Base-by-base conservation (phyloP, 176 grass and related monocot genomes). In the Poa annua region DNA sequence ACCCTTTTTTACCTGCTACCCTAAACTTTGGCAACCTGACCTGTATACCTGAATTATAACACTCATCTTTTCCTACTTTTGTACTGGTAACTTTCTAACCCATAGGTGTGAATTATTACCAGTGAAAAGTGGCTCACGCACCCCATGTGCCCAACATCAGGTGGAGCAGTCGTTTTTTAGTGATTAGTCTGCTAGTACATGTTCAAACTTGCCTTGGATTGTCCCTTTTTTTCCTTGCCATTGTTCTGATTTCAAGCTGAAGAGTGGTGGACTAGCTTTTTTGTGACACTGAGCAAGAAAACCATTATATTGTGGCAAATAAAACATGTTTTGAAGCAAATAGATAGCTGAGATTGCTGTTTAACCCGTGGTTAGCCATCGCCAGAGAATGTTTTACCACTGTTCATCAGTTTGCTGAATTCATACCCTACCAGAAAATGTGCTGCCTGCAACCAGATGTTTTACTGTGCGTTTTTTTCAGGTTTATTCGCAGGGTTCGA, bases 21-120 rank as follows among this genome's bases (percentile, higher is more conserved):
- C 88, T 84, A 80, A 75, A 62, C 33, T 76, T 84, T 75, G 75
- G 69, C 84, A 80, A 80, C 75, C 34, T 13, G 85, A 80, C 75
- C 34, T 13, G 85, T 76, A 76, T 84, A 53, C 74, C 81, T 83
- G 57, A 83, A 26, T 75, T 63, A 75, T 52, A 51, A 38, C 71
- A 24, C 29, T 75, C 24, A 17, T 68, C 70, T 70, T 90, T 90
- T 84, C 69, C 88, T 63, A 75, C 80, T 87, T 90, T 4, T 63
- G 67, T 84, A 80, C 74, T 70, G 51, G 29, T 68, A 86, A 86
- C 88, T 90, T 86, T 90, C 84, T 86, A 82, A 73, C 56, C 84
- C 88, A 86, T 82, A 50, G 71, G 56, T 79, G 47, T 6, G 49
- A 74, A 90, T 87, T 74, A 90, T 86, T 83, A 79, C 33, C 59